Conservation (phyloP, 495 filamentous ascomycete genomes). For the Lasiosphaeria hispida region DNA sequence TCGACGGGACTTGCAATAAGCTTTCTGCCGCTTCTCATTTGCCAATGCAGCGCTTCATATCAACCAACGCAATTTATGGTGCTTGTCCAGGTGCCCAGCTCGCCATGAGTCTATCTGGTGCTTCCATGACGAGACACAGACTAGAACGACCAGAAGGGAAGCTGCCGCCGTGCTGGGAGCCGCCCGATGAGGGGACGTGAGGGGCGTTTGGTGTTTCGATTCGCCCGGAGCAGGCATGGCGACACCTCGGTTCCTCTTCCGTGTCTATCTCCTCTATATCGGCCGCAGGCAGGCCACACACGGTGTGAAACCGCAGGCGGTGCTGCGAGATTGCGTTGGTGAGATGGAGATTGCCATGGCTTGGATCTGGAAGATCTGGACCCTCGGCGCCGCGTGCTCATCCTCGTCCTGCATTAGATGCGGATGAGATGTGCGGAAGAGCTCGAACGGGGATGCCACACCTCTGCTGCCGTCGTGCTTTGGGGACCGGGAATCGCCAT, state of each 20-base stretch:
- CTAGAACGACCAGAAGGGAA: background rate
- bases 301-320: background rate
- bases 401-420: too few species aligned
- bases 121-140: background rate
- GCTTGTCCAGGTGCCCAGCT: background rate
- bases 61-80: background rate
- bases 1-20: conserved; percentile 2
- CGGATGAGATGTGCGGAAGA: too few species aligned
- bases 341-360: background rate
- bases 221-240: background rate
- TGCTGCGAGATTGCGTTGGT: background rate
- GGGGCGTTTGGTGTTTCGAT: background rate
- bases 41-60: background rate
- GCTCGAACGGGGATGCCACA: too few species aligned
- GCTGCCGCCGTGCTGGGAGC: background rate
- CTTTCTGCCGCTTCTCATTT: background rate
- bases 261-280: background rate
- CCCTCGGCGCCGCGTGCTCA: too few species aligned
- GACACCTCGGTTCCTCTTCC: background rate
- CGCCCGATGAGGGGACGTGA: background rate
- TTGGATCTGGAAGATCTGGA: conserved; percentile 5
- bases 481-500: conserved; percentile 6
- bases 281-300: background rate
- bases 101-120: conserved; percentile 6
- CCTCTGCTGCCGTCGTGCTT: conserved; percentile 2